Base-by-base conservation (phyloP, 73 alveolate species). In the Blepharisma stoltei region DNA sequence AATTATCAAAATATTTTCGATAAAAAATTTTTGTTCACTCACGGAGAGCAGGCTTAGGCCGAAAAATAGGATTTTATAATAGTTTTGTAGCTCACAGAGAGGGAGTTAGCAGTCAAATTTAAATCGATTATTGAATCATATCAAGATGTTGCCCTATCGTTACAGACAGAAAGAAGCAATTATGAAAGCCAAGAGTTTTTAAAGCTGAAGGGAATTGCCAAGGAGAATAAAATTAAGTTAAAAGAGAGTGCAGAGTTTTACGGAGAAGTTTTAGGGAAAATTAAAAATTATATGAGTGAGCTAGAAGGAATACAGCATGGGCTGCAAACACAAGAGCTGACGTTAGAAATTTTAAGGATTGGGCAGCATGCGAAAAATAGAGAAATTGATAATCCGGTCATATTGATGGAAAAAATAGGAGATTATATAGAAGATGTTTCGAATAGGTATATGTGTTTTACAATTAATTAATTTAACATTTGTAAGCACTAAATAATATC, bases 331-430 rank as follows among this genome's bases (percentile, higher is more conserved):
- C 14, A 60, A 8, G 18, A n/a, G 38, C 4, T 60, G 4, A 5
- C 5, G 14, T 1, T 38, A 18, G 73, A 60, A 25, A 60, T 60
- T 25, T 25, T 60, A 9, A n/a, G 73, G 49, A 60, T 60, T 20
- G 73, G 73, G 14, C 46, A 60, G 23, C 73, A 60, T 60, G 23
- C 23, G 11, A 60, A 14, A 8, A 60, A 60, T 8, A 60, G 73
- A 60, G 23, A 60, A 60, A 8, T 60, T 8, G 23, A 11, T 0
- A 14, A n/a, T n/a, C 73, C 73, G 2, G 38, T 38, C 2, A 38
- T 14, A 60, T n/a, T 60, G 14, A 60, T 38, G 14, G 73, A 60
- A 25, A 60, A 60, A 60, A n/a, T 60, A 14, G 73, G 73, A 60
- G 46, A 38, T 11, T 60, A 60, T 60, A 60, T 60, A 14, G 73